Evolutionary conservation across 352 stramenopile species (phyloP).

Genomic region (Elongisporangium undulatum): DNA sequence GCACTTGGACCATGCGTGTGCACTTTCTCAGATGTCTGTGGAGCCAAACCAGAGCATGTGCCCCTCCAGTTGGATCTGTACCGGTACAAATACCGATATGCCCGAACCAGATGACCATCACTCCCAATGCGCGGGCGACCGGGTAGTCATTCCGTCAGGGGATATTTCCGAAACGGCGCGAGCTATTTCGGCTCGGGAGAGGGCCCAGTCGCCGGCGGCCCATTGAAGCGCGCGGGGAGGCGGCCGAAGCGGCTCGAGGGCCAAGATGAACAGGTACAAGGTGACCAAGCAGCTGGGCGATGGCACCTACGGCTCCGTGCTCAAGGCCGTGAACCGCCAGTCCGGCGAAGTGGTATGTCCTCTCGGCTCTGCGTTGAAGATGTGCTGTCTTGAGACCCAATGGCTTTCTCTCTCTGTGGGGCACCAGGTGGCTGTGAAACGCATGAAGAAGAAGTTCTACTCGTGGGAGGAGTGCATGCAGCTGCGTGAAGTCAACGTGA

Average conservation of each 20-base stretch:
- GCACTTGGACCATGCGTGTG: too few species aligned
- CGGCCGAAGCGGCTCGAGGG: neutral
- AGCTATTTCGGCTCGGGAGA: neutral
- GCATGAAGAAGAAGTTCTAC: constrained; percentile 98
- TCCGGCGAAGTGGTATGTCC: constrained; percentile 88
- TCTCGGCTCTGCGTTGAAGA: neutral
- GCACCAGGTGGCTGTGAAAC: constrained; percentile 92
- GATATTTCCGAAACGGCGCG: neutral
- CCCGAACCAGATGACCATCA: neutral
- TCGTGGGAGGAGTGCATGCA: constrained; percentile 96
- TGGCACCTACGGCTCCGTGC: constrained; percentile 93
- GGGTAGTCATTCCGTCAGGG: neutral
- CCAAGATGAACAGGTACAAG: constrained; percentile 91
- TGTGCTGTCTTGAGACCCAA: too few species aligned
- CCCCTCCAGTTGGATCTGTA: neutral
- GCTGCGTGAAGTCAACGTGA: constrained; percentile 95
- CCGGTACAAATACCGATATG: neutral
- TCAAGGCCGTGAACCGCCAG: constrained; percentile 93
- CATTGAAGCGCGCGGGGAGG: constrained; percentile 1
- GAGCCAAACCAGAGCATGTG: too few species aligned
- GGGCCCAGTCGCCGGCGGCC: neutral
- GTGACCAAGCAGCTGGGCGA: constrained; percentile 95
- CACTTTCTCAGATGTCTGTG: too few species aligned
- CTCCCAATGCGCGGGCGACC: neutral
- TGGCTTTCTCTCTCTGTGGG: neutral